Evolutionary conservation across 2,329 filamentous ascomycete species (phyloP).

Genomic region (Aspergillus pseudoglaucus): DNA sequence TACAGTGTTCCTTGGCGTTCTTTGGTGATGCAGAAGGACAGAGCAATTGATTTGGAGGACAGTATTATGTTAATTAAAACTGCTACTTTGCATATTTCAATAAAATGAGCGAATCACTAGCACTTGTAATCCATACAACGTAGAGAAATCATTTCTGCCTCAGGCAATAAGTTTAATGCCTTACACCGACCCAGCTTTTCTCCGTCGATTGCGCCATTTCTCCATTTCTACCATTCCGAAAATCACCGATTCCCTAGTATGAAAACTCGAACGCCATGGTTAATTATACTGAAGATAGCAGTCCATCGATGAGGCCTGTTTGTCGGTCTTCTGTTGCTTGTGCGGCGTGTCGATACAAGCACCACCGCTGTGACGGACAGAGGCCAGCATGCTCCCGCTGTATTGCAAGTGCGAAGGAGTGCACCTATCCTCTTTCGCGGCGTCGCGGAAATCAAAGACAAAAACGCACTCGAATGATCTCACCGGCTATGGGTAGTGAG

Average conservation of each 20-base stretch:
- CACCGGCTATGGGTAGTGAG: background rate
- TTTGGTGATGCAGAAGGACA: too few relatives aligned
- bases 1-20: too few relatives aligned
- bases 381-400: conserved; percentile 39
- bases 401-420: conserved; percentile 31
- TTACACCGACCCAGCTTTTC: too few relatives aligned
- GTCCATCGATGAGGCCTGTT: background rate
- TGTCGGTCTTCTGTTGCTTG: conserved; percentile 11
- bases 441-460: conserved; percentile 28
- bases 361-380: conserved; percentile 41
- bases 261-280: background rate
- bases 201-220: too few relatives aligned
- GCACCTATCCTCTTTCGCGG: conserved; percentile 43
- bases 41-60: too few relatives aligned
- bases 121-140: too few relatives aligned
- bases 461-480: background rate
- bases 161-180: too few relatives aligned
- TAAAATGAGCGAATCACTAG: too few relatives aligned
- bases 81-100: too few relatives aligned
- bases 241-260: background rate
- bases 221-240: too few relatives aligned
- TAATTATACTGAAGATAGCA: background rate
- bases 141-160: too few relatives aligned
- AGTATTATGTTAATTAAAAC: too few relatives aligned
- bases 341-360: conserved; percentile 26